Evolutionary conservation across 805 yeast genomes (phyloP), one percentile per base, ranked within the genome.

Genomic region (Candida suzukii): DNA sequence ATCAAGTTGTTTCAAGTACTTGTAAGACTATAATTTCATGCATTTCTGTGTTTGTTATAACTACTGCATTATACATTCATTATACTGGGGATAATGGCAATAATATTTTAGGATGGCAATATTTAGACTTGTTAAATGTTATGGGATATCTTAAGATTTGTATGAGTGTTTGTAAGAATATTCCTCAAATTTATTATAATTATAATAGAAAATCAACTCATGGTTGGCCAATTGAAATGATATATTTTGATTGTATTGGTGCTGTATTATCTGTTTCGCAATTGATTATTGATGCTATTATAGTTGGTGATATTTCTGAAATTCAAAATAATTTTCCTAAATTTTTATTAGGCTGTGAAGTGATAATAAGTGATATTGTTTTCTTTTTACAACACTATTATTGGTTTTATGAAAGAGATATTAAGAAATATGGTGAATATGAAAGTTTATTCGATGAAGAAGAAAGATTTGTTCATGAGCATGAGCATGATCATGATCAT

Each of bases 171-270:
- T 58, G 61, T 43, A 63, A 63, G 41, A 62, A 62, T 42, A 53
- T 59, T n/a, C 66, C 66, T 2, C 67, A 63, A 39, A 46, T 57
- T 13, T 22, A 53, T 8, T 62, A 63, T 47, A 63, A 60, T 37
- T 58, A 55, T 40, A 47, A 51, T 25, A 48, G 67, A 34, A 55
- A 62, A 39, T 60, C 66, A 1, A 63, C 67, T 1, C 64, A 61
- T 41, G 66, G 66, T 9, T 63, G 67, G 67, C 67, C 67, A 10
- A 54, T 63, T 14, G 37, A 50, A 35, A 58, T 62, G 62, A 47
- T 62, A 16, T 62, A 61, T 56, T 43, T 63, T 4, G 66, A 63
- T 31, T 50, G 53, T 17, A 20, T 34, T 18, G 68, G 68, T 12
- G 59, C 64, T 3, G 17, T 49, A 2, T 38, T 58, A 6, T 61